Base-by-base conservation (phyloP, 495 filamentous ascomycete genomes). In the Penicillium maclennaniae region DNA sequence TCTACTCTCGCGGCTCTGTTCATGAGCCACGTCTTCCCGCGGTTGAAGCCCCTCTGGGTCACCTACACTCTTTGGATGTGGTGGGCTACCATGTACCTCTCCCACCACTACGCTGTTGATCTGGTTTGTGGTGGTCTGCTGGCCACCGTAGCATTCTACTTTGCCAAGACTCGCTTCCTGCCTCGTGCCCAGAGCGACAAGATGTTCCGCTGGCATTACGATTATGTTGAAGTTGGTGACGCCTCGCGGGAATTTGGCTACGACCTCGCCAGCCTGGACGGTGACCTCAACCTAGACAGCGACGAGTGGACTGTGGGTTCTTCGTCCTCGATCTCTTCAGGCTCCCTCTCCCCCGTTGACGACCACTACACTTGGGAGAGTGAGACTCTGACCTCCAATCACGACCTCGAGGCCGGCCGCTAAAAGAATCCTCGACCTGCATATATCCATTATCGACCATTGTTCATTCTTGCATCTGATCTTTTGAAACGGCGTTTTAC, bases 81-180 rank as follows among this genome's bases (percentile, higher is more conserved):
- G 87, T 97, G 92, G 92, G 86, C 92, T n/a, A 97, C 92, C 45
- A 93, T 97, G 87, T 96, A 97, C 62, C 82, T 97, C 47, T 92
- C 89, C 40, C 92, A 97, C 69, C 92, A 97, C 70, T 97, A 97
- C 63, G 92, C 92, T 43, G 87, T 97, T 42, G 92, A 97, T 70
- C 75, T 97, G 42, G 87, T 96, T 44, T 89, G 84, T 49, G 92
- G 92, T 56, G 88, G 86, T 69, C 70, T 95, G 43, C 70, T 96
- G 45, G 88, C 92, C 47, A 85, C 81, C n/a, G 69, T 87, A 34
- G 74, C 83, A 19, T 97, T 90, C 76, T 92, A 88, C 71, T 79
- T 92, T 43, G 82, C 87, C 37, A 84, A 89, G 61, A 80, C 82
- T 43, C 82, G 84, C 25, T 96, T 90, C 74, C 76, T 97, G 14